phyloP scores from a whole-genome alignment of 1,284 basidiomycete species.

The Cutaneotrichosporon curvatum region DNA sequence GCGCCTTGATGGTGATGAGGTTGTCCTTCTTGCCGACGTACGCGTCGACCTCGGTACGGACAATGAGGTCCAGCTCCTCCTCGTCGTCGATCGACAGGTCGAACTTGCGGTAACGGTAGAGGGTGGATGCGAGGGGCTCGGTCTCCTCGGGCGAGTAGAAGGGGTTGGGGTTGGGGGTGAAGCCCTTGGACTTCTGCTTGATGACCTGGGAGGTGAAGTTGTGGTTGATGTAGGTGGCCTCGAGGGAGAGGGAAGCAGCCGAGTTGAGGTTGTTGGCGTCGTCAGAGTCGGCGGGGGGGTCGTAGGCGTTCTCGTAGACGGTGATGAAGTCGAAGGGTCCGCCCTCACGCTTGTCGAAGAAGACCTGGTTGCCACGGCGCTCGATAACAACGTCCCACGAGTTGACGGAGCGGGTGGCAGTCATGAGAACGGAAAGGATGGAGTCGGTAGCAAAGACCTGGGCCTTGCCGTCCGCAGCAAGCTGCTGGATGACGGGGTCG shows the following conservation, averaged over 20 bases:
- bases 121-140: constrained; percentile 89
- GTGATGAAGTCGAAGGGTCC: constrained; percentile 95
- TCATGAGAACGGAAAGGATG: constrained; percentile 95
- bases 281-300: constrained; percentile 82
- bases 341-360: constrained; percentile 97
- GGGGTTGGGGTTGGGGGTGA: constrained; percentile 77
- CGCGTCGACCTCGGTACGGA: constrained; percentile 95
- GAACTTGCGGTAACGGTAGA: constrained; percentile 93
- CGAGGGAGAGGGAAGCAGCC: constrained; percentile 85
- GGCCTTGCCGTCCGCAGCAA: constrained; percentile 69
- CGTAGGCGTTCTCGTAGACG: constrained; percentile 96
- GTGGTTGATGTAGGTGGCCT: constrained; percentile 98
- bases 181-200: constrained; percentile 54
- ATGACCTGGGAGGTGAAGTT: constrained; percentile 98
- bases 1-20: constrained; percentile 82
- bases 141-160: constrained; percentile 94
- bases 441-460: constrained; percentile 91
- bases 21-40: constrained; percentile 57
- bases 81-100: constrained; percentile 90
- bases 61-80: constrained; percentile 73
- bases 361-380: constrained; percentile 85
- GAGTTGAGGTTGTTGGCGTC: constrained; percentile 75
- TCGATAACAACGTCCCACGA: constrained; percentile 98
- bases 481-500: constrained; percentile 88
- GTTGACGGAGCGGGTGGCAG: constrained; percentile 87